These are phyloP conservation scores for Micractinium conductrix DNA, from an alignment of 139 green algal genomes.

Conservation along the genomic window DNA sequence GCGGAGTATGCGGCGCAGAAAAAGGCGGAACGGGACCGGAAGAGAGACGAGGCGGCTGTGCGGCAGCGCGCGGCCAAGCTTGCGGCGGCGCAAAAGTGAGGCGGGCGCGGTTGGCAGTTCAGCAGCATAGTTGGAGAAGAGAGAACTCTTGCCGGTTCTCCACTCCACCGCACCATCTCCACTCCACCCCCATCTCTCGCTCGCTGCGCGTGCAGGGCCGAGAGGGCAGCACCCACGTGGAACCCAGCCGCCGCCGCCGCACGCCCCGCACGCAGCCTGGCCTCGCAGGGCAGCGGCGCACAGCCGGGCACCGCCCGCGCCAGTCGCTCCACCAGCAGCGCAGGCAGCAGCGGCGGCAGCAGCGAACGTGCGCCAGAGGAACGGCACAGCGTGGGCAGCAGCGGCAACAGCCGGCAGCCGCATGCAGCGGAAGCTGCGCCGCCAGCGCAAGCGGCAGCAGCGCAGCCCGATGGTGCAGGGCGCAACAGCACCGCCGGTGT, in stretches of 20 bases:
- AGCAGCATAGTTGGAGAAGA: too few species aligned
- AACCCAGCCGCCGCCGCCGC: not conserved
- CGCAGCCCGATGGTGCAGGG: not conserved
- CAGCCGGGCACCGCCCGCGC: not conserved
- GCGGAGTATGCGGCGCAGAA: not conserved
- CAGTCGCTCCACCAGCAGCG: not conserved
- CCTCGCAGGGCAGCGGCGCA: not conserved
- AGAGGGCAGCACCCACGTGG: too few species aligned
- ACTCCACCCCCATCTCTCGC: too few species aligned
- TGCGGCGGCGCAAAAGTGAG: not conserved
- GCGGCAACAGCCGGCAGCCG: not conserved
- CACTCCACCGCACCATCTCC: too few species aligned
- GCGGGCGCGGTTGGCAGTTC: too few species aligned
- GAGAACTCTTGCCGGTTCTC: too few species aligned
- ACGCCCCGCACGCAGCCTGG: not conserved
- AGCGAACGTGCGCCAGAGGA: not conserved
- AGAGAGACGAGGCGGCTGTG: not conserved
- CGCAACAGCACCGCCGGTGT: too few species aligned
- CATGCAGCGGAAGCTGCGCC: not conserved
- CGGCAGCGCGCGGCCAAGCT: conserved; percentile 8
- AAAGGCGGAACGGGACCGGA: conserved; percentile 2
- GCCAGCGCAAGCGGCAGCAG: not conserved
- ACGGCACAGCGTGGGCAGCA: not conserved
- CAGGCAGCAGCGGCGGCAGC: not conserved
- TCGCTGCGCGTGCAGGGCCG: too few species aligned